Conservation (phyloP, 2,329 filamentous ascomycete genomes). For the Scedosporium minutisporum region DNA sequence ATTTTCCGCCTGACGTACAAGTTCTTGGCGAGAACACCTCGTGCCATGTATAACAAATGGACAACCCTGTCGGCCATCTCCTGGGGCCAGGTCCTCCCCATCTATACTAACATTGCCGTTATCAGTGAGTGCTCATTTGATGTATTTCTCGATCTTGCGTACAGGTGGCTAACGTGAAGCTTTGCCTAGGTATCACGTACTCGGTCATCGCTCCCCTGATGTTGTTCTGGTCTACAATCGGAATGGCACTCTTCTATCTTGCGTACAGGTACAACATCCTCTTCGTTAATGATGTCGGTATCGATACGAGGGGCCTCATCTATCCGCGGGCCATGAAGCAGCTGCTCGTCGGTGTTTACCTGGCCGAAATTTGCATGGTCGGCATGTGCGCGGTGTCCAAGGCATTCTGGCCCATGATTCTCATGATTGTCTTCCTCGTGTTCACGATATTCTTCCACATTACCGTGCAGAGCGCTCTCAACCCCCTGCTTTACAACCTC, state of each 20-base stretch:
- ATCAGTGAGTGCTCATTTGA: constrained; percentile 39
- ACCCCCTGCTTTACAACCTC: constrained; percentile 61
- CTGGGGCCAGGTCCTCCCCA: constrained; percentile 69
- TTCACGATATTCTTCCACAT: constrained; percentile 71
- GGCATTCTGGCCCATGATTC: constrained; percentile 58
- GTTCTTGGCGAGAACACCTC: constrained; percentile 64
- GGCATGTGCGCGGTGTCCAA: constrained; percentile 67
- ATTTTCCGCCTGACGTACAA: constrained; percentile 60
- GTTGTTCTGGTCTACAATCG: constrained; percentile 68
- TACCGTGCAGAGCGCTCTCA: constrained; percentile 58
- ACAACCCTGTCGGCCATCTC: constrained; percentile 56
- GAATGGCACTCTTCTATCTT: constrained; percentile 69
- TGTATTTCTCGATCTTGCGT: not conserved
- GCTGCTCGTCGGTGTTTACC: constrained; percentile 69
- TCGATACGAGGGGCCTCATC: constrained; percentile 81
- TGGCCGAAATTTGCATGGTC: constrained; percentile 69
- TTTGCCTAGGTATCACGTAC: constrained; percentile 55
- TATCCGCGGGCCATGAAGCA: constrained; percentile 87
- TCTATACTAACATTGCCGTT: constrained; percentile 64
- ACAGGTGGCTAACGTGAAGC: constrained; percentile 11
- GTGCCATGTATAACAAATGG: constrained; percentile 70
- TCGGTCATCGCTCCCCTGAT: constrained; percentile 77
- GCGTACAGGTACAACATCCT: constrained; percentile 82
- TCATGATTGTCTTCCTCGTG: constrained; percentile 68
- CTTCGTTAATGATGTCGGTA: constrained; percentile 66